Base-by-base conservation (phyloP, 345 rosid species). In the Geranium brycei region DNA sequence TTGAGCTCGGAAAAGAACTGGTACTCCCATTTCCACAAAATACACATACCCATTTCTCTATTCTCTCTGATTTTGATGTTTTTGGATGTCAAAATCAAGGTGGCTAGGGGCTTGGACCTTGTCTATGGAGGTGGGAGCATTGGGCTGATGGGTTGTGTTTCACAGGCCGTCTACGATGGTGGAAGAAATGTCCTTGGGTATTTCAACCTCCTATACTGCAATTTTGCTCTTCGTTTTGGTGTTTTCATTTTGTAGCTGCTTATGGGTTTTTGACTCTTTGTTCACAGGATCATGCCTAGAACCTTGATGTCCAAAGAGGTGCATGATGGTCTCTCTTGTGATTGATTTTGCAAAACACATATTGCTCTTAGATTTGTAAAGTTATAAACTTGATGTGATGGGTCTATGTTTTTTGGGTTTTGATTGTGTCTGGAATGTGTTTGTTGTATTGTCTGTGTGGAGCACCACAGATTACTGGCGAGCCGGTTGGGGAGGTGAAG, bases 91-190 rank as follows among this genome's bases (percentile, higher is more conserved):
- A 17, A 17, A 19, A 55, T 55, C 51, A 57, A 89, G 98, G 86
- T 92, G 60, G 78, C 67, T 19, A 92, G 77, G 67, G 83, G 85
- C 69, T 61, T 87, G 75, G 87, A 86, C 71, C 96, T 92, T 70
- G 96, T 92, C 31, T 92, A 89, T 67, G 98, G 97, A 47, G 98
- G 98, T 65, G 98, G 98, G 17, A 91, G 98, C 62, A 81, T 85
- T 72, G 98, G 95, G 56, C 80, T 92, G 16, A 92, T 92, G 98
- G 98, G 98, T 67, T 74, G 87, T 76, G 89, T 92, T 68, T 84
- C 98, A 18, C 87, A 80, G 71, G 85, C 87, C 66, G 97, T 92
- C 64, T 83, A 86, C 72, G 73, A 62, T 14, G 93, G 85, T 18
- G 98, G 98, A 69, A 80, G 98, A 63, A 80, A 83, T 69, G 97